Evolutionary conservation across 2,329 filamentous ascomycete species (phyloP), one percentile per base, ranked within the genome.

Genomic region (Atkinsonella texensis): DNA sequence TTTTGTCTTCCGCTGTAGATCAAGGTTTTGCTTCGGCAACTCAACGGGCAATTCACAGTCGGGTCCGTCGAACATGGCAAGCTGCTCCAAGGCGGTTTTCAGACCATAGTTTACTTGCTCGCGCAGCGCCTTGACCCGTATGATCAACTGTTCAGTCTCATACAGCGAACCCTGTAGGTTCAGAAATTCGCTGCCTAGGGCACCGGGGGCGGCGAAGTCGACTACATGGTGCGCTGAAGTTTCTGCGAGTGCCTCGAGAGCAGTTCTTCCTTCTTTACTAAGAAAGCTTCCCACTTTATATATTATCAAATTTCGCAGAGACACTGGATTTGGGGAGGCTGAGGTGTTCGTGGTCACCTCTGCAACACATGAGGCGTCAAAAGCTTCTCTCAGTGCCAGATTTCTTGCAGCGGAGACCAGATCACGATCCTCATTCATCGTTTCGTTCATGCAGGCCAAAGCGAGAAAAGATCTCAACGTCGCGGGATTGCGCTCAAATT

Each of bases 401-500:
- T 75, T 71, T 58, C 89, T 82, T 15, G 84, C 69, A 18, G 72
- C 70, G 31, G 76, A 71, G 10, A 87, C 60, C 1, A 84, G 66
- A 2, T 72, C 70, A 15, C 75, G 74, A 58, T 87, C 82, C 59
- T 90, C 86, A 56, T 90, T 85, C 6, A 85, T 86, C 12, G 79
- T 70, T 62, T 95, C 89, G 63, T 93, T 95, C 42, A 82, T 73
- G 11, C 82, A 74, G 18, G 86, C 86, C 8, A 95, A 74, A 28
- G 84, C 79, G 9, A 94, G 76, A 4, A 95, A 75, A 1, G 77
- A 81, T 56, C 81, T 83, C 48, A 95, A 74, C 0, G 90, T 96
- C 45, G 91, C 86, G 32, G 84, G 76, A 63, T 93, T 96, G 60
- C 89, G 84, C 70, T 97, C 91, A 65, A 95, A 95, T 0, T 74